phyloP scores from a whole-genome alignment of 1,284 basidiomycete genomes.

The Ganoderma sinense region DNA sequence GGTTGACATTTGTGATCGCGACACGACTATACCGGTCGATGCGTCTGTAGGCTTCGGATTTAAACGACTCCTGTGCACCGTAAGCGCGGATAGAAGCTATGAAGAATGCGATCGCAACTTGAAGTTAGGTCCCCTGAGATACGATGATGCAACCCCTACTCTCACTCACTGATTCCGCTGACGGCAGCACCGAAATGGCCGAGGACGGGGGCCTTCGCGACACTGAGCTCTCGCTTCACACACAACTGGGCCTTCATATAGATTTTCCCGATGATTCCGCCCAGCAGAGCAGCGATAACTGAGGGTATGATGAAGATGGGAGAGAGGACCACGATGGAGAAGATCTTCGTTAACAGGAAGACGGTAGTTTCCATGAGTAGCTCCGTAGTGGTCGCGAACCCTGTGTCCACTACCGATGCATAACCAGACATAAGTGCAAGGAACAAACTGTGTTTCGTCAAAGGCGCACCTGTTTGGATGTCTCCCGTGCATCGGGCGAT shows the following conservation, averaged over 20 bases:
- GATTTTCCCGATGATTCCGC: conserved; percentile 52
- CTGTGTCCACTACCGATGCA: conserved; percentile 11
- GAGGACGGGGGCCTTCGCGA: conserved; percentile 70
- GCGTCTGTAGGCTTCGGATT: conserved; percentile 49
- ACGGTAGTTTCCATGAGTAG: conserved; percentile 39
- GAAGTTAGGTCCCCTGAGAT: background rate
- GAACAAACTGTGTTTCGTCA: background rate
- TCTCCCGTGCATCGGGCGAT: conserved; percentile 68
- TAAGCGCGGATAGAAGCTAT: conserved; percentile 70
- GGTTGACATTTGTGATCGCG: conserved; percentile 56
- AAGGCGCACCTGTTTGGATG: conserved; percentile 48
- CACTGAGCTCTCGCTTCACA: conserved; percentile 78
- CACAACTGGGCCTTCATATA: conserved; percentile 78
- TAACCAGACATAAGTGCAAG: conserved; percentile 2
- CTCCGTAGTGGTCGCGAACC: background rate
- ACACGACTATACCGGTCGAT: conserved; percentile 58
- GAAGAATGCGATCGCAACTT: background rate
- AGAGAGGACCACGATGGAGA: conserved; percentile 53
- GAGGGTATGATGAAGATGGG: conserved; percentile 52
- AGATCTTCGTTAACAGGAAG: conserved; percentile 47
- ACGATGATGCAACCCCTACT: background rate
- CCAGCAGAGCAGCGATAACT: conserved; percentile 49
- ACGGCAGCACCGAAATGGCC: conserved; percentile 76
- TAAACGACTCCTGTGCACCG: conserved; percentile 57
- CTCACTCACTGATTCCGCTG: conserved; percentile 63